These are phyloP conservation scores for Chlamydomonas schloesseri DNA, from an alignment of 139 green algal species.

Conservation along the genomic window DNA sequence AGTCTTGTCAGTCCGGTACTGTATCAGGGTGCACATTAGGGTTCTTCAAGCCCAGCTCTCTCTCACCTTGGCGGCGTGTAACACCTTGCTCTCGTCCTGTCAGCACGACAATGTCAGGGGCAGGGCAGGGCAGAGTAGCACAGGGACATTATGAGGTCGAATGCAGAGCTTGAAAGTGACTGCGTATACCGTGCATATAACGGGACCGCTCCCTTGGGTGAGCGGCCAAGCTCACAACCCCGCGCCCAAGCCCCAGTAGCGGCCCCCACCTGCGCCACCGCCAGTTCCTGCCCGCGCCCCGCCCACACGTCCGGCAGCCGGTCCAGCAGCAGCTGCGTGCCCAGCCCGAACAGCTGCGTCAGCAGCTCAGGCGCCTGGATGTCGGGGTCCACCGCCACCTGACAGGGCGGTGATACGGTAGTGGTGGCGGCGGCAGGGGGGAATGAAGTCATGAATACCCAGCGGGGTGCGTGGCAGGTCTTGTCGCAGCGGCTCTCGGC, in stretches of 20 bases:
- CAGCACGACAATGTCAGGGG: too few relatives aligned
- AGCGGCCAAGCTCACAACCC: too few relatives aligned
- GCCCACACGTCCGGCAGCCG: constrained; percentile 75
- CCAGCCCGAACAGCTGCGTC: constrained; percentile 76
- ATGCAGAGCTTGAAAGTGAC: too few relatives aligned
- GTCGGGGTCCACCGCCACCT: constrained; percentile 66
- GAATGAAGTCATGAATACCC: neutral
- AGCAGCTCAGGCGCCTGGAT: constrained; percentile 88
- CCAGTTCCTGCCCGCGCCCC: constrained; percentile 58
- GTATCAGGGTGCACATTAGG: too few relatives aligned
- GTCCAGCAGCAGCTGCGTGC: constrained; percentile 78
- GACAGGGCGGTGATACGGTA: neutral
- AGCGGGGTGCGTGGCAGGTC: neutral
- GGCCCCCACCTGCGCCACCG: constrained; percentile 61
- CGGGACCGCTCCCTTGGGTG: neutral
- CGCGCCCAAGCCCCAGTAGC: too few relatives aligned
- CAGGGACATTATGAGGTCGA: too few relatives aligned
- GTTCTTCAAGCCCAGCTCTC: too few relatives aligned
- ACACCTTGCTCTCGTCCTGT: constrained; percentile 70
- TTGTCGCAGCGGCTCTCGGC: too few relatives aligned
- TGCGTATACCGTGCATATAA: too few relatives aligned
- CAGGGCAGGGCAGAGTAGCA: too few relatives aligned
- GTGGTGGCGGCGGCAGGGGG: neutral
- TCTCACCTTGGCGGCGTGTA: constrained; percentile 84
- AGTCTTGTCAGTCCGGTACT: too few relatives aligned